phyloP scores from a whole-genome alignment of 1,284 basidiomycete genomes.

The Chalciporus piperatoides region DNA sequence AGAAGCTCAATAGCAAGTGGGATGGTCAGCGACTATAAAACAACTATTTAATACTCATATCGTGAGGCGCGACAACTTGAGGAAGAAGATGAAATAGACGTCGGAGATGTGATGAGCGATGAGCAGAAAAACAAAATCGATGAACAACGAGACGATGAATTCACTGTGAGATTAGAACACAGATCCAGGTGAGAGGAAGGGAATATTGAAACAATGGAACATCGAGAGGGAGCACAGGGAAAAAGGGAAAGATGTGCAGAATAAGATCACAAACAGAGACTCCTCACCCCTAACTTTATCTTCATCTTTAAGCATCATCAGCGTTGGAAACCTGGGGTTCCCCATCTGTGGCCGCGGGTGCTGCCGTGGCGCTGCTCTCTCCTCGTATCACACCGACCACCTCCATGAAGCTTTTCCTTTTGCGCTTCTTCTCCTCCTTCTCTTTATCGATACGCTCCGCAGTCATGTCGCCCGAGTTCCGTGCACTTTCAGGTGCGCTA shows the following conservation, averaged over 20 bases:
- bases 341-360: conserved; percentile 15
- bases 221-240: conserved; percentile 1
- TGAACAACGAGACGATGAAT: conserved; percentile 14
- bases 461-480: conserved; percentile 44
- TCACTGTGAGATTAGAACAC: conserved; percentile 9
- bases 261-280: conserved; percentile 7
- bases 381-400: conserved; percentile 27
- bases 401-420: conserved; percentile 40
- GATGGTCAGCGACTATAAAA: conserved; percentile 23
- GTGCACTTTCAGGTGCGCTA: conserved; percentile 32
- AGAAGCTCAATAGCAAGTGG: conserved; percentile 1
- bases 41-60: conserved; percentile 20
- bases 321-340: conserved; percentile 16
- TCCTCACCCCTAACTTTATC: background rate
- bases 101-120: conserved; percentile 11
- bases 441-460: conserved; percentile 48
- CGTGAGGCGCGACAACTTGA: conserved; percentile 1
- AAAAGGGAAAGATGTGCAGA: conserved; percentile 8
- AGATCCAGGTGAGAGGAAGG: conserved; percentile 9
- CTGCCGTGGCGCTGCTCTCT: conserved; percentile 11
- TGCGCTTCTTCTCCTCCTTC: conserved; percentile 50
- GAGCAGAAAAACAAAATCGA: conserved; percentile 8
- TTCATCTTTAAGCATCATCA: conserved; percentile 18
- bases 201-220: background rate
- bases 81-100: conserved; percentile 4